phyloP scores from a whole-genome alignment of 495 filamentous ascomycete genomes.

The Penicillium manginii region DNA sequence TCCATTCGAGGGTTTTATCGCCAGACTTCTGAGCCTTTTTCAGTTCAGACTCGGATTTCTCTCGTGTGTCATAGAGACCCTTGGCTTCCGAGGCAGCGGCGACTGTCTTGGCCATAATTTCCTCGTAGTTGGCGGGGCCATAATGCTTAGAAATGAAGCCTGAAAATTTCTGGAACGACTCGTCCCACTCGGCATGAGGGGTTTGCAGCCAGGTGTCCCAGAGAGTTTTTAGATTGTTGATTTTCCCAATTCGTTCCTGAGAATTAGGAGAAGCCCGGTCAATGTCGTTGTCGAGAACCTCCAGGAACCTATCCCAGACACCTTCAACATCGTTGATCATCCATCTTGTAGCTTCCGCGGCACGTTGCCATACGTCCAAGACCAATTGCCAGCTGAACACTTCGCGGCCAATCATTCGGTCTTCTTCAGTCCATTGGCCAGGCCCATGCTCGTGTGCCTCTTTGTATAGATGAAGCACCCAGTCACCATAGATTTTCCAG shows the following conservation, averaged over 20 bases:
- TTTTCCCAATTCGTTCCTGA: constrained; percentile 62
- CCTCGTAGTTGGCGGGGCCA: constrained; percentile 68
- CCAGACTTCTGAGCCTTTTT: constrained; percentile 58
- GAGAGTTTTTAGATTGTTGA: constrained; percentile 66
- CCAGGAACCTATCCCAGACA: constrained; percentile 83
- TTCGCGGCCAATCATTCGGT: constrained; percentile 72
- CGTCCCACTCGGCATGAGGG: constrained; percentile 83
- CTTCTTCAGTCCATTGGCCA: constrained; percentile 74
- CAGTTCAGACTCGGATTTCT: constrained; percentile 71
- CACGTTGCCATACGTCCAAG: constrained; percentile 78
- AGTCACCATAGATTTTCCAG: constrained; percentile 89
- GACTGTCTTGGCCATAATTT: constrained; percentile 73
- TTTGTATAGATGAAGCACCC: constrained; percentile 74
- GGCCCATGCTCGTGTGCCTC: constrained; percentile 58
- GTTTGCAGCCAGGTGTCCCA: constrained; percentile 75
- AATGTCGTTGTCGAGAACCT: constrained; percentile 64
- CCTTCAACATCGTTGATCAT: constrained; percentile 82
- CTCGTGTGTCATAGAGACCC: constrained; percentile 66
- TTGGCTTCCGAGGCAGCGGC: constrained; percentile 69
- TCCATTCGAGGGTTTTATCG: constrained; percentile 60
- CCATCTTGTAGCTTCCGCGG: constrained; percentile 75
- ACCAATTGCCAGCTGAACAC: constrained; percentile 79
- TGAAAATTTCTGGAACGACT: constrained; percentile 83
- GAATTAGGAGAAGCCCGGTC: constrained; percentile 50
- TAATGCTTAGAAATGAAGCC: constrained; percentile 79